Evolutionary conservation across 2,329 filamentous ascomycete genomes (phyloP).

Genomic region (Stagonosporopsis rhizophila): DNA sequence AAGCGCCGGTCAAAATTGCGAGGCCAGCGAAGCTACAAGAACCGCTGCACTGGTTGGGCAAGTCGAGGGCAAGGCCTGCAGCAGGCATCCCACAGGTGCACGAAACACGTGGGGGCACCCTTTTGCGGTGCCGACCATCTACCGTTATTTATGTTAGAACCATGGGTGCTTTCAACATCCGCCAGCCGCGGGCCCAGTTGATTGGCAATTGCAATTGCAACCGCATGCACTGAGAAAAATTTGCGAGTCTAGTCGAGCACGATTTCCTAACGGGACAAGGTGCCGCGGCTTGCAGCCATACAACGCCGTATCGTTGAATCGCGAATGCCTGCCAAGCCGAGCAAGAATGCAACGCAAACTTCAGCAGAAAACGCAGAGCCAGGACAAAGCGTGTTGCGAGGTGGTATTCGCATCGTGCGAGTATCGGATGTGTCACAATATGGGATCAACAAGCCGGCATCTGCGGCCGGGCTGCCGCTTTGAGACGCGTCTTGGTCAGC

Average conservation of each 20-base stretch:
- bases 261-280: background rate
- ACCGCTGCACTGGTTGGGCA: conserved; percentile 13
- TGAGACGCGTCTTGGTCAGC: conserved; percentile 29
- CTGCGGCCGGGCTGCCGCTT: conserved; percentile 36
- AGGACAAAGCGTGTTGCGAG: conserved; percentile 1
- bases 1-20: conserved; percentile 14
- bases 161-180: background rate
- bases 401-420: conserved; percentile 14
- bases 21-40: conserved; percentile 12
- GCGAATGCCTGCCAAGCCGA: conserved; percentile 23
- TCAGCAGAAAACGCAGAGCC: conserved; percentile 10
- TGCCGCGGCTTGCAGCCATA: conserved; percentile 21
- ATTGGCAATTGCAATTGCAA: background rate
- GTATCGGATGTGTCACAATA: conserved; percentile 34
- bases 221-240: conserved; percentile 8
- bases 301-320: conserved; percentile 6
- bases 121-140: conserved; percentile 3
- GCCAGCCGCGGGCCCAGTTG: background rate
- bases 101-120: conserved; percentile 35
- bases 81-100: conserved; percentile 18
- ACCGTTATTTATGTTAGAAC: conserved; percentile 2
- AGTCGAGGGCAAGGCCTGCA: conserved; percentile 13
- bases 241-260: conserved; percentile 12
- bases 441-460: conserved; percentile 28
- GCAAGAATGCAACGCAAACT: conserved; percentile 25